Base-by-base conservation (phyloP, 768 basidiomycete genomes). In the Pseudohyphozyma bogoriensis region DNA sequence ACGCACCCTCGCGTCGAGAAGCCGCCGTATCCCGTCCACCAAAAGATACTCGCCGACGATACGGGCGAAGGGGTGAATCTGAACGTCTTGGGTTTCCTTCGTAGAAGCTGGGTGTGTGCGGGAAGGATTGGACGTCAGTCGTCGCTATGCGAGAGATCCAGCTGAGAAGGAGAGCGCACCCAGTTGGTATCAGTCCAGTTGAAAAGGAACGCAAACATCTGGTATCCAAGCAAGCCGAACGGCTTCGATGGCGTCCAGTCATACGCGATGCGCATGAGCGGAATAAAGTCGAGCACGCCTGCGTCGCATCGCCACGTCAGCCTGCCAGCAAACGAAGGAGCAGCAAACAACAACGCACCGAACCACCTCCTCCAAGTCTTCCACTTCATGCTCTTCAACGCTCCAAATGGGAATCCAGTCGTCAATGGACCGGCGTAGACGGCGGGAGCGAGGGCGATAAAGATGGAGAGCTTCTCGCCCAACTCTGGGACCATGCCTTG, bases 101-200 rank as follows among this genome's bases (percentile, higher is more conserved):
- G 71, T 26, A 67, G 69, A 16, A 79, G 75, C 77, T 66, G 44
- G 35, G 24, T 31, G 18, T 42, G 61, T 37, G n/a, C n/a, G n/a
- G n/a, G n/a, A n/a, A n/a, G n/a, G n/a, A n/a, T 26, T 36, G 3
- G 32, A 12, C 20, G 51, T 52, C 33, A 37, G 36, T 44, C 22
- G 42, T 44, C 33, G n/a, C 15, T 20, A 29, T n/a, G n/a, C 18
- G 15, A 53, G 40, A 51, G 33, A 29, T 13, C 2, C 18, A 22
- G 36, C 31, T 35, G 28, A 6, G 22, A 10, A 4, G 29, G 51
- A 37, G 10, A 29, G 50, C 60, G 60, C 28, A 57, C 74, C 76
- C 79, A 79, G 67, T 79, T 78, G 13, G 74, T 71, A 65, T 79
- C 79, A 7, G 79, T 79, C 79, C 79, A 79, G 13, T 71, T 66